phyloP scores from a whole-genome alignment of 345 rosid genomes.

The Nasturtium officinale region DNA sequence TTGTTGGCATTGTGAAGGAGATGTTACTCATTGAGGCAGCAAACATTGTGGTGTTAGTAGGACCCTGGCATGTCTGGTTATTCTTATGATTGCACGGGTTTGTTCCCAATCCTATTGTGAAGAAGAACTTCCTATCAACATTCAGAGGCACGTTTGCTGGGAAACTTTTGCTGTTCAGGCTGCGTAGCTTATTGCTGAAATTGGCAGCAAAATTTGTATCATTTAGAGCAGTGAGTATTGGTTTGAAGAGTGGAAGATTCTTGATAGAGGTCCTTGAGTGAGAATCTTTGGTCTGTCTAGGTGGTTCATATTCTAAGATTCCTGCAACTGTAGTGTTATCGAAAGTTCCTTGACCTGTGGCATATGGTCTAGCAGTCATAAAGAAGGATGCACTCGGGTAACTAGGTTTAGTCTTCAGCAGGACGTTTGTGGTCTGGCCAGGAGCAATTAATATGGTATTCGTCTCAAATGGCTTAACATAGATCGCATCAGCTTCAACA shows the following conservation, averaged over 20 bases:
- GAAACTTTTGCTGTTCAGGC: conserved; percentile 47
- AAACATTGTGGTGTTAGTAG: conserved; percentile 66
- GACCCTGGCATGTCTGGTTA: conserved; percentile 71
- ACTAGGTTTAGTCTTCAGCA: conserved; percentile 41
- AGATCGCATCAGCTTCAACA: conserved; percentile 49
- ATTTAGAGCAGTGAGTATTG: conserved; percentile 55
- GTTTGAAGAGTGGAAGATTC: conserved; percentile 51
- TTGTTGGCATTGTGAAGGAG: conserved; percentile 62
- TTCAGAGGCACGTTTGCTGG: conserved; percentile 65
- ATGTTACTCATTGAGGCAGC: conserved; percentile 65
- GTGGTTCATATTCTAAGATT: conserved; percentile 44
- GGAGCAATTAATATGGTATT: conserved; percentile 46
- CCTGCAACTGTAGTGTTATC: conserved; percentile 47
- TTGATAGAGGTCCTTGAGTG: conserved; percentile 42
- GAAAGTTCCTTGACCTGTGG: conserved; percentile 63
- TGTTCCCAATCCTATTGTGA: conserved; percentile 63
- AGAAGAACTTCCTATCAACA: conserved; percentile 54
- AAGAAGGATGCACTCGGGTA: conserved; percentile 51
- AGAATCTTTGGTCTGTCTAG: conserved; percentile 27
- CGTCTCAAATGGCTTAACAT: conserved; percentile 45
- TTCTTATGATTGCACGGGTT: conserved; percentile 51
- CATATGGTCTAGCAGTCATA: conserved; percentile 69
- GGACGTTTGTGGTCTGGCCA: conserved; percentile 46
- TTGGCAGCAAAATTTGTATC: conserved; percentile 58
- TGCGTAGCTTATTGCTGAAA: conserved; percentile 54